phyloP scores from a whole-genome alignment of 1,284 basidiomycete species.

The Cryptococcus sp. region DNA sequence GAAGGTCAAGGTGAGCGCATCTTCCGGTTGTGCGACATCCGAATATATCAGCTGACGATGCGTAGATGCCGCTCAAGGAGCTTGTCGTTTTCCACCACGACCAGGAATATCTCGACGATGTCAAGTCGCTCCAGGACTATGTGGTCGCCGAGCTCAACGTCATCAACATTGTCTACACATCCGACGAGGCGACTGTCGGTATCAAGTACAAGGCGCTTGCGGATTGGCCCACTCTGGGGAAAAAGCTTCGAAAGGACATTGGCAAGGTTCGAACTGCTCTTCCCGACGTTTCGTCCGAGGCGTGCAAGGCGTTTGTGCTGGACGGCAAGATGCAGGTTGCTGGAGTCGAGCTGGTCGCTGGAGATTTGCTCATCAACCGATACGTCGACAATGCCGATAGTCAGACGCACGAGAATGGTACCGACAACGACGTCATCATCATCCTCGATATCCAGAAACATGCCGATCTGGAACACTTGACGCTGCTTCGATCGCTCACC shows the following conservation, averaged over 20 bases:
- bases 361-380: slow-evolving; percentile 84
- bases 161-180: slow-evolving; percentile 79
- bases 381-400: slow-evolving; percentile 66
- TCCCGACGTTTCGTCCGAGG: slow-evolving; percentile 72
- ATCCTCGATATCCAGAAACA: slow-evolving; percentile 84
- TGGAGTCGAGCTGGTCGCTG: slow-evolving; percentile 81
- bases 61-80: slow-evolving; percentile 69
- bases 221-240: slow-evolving; percentile 92
- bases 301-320: slow-evolving; percentile 70
- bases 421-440: slow-evolving; percentile 91
- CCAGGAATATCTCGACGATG: slow-evolving; percentile 76
- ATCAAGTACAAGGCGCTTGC: slow-evolving; percentile 88
- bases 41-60: neutral
- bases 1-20: slow-evolving; percentile 70
- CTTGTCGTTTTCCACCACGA: slow-evolving; percentile 92
- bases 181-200: slow-evolving; percentile 78
- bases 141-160: slow-evolving; percentile 95
- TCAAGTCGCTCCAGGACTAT: slow-evolving; percentile 78
- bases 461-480: slow-evolving; percentile 79
- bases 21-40: neutral
- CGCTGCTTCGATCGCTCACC: slow-evolving; percentile 81
- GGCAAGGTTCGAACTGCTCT: slow-evolving; percentile 84
- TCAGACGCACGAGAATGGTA: slow-evolving; percentile 66
- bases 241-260: slow-evolving; percentile 90
- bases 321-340: slow-evolving; percentile 78